Percentiles rank a stretch among this genome's conserved stretches.
Evolutionary conservation across 2,329 filamentous ascomycete genomes (phyloP).

Genomic region (Diaporthe ilicicola): DNA sequence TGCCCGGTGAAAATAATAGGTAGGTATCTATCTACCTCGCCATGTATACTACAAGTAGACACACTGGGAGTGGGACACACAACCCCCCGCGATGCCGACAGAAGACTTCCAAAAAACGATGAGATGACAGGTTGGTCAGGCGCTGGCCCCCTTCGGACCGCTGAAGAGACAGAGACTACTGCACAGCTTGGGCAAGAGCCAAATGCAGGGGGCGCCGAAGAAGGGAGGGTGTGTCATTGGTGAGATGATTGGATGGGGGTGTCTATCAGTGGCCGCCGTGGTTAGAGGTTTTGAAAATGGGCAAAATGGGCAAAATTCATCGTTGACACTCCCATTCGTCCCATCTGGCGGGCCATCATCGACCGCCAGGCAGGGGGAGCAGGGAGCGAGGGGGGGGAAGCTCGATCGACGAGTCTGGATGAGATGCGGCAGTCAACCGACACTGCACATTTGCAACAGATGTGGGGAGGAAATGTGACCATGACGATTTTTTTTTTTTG

Average conservation of each 20-base stretch:
- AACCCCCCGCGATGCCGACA: not conserved
- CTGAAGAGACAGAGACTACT: not conserved
- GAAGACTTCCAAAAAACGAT: not conserved
- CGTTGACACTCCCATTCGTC: not conserved
- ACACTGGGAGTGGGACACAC: not conserved
- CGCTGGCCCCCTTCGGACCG: not conserved
- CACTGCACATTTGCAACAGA: not conserved
- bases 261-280: not conserved
- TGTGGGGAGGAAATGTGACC: not conserved
- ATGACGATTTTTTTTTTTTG: no score
- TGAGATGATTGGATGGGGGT: not conserved
- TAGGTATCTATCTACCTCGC: no score
- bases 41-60: not conserved
- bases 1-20: not conserved
- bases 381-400: not conserved
- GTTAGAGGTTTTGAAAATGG: not conserved
- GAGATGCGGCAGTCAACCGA: not conserved
- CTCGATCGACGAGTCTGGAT: not conserved
- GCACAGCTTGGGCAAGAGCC: not conserved
- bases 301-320: slow-evolving; percentile 22
- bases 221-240: not conserved
- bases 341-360: not conserved
- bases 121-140: not conserved
- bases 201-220: slow-evolving; percentile 1
- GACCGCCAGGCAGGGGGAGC: not conserved